Evolutionary conservation across 257 asterid species (phyloP), one percentile per base, ranked within the genome.

Genomic region (Catharanthus roseus): DNA sequence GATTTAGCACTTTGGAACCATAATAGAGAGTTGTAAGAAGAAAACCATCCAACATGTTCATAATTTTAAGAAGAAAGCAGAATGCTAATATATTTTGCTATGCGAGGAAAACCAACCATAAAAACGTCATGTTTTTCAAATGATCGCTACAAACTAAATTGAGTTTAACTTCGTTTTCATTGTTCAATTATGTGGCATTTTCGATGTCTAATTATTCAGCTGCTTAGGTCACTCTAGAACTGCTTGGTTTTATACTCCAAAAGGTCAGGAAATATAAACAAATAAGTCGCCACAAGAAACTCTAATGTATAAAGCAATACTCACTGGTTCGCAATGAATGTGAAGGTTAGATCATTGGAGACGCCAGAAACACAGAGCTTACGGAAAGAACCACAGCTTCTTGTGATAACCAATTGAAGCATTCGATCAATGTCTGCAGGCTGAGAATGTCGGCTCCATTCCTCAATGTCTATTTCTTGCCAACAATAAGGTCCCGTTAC

Each of bases 381-480:
- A 26, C 83, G 81, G 12, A 86, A 82, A 0, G 95, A 90, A 39
- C 96, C 96, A 23, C 80, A 79, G 85, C 95, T 88, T 80, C 97
- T 77, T 5, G 87, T 47, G 18, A 90, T 77, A 19, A 90, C 88
- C 71, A 87, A 72, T 44, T 67, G 88, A 68, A 88, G 85, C 98
- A 93, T 85, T 31, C 75, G 80, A 38, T 90, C 93, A 5, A 88
- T 80, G 6, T 63, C 42, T 56, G 83, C 82, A 0, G 92, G 88
- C 71, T 82, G 73, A 65, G 58, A 44, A 47, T 70, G 75, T 31
- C 74, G 75, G 81, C 98, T 88, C 98, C 98, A 93, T 60, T 90
- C 96, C 72, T 88, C 97, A 36, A 93, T 84, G 64, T 93, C 96
- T 23, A 93, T 93, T 82, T 89, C 95, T 81, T 88, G 95, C 97